phyloP scores from a whole-genome alignment of 2,329 filamentous ascomycete genomes.

The Fusarium sterilihyphosum region DNA sequence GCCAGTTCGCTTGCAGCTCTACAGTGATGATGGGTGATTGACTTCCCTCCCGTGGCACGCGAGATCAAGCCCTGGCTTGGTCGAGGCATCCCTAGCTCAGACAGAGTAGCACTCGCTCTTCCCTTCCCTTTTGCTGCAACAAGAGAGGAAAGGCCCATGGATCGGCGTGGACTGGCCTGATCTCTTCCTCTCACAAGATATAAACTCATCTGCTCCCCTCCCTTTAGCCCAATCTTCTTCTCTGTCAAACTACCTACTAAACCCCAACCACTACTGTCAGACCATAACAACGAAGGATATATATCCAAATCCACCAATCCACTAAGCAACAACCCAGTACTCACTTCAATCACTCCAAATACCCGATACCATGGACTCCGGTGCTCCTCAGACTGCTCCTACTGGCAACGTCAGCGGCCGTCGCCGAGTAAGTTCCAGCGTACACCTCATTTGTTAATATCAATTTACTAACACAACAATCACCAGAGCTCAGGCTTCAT shows the following conservation, averaged over 20 bases:
- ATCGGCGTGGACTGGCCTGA: slow-evolving; percentile 25
- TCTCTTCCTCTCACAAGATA: slow-evolving; percentile 18
- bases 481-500: slow-evolving; percentile 58
- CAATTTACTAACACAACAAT: neutral
- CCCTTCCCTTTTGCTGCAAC: slow-evolving; percentile 8
- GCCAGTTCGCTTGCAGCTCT: slow-evolving; percentile 1
- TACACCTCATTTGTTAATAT: neutral
- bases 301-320: neutral
- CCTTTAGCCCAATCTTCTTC: neutral
- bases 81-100: slow-evolving; percentile 13
- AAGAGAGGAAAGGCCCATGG: neutral
- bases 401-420: slow-evolving; percentile 37
- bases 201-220: slow-evolving; percentile 18
- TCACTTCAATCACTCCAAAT: neutral
- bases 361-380: slow-evolving; percentile 43
- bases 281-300: neutral
- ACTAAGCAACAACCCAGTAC: neutral
- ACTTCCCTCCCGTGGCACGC: slow-evolving; percentile 26
- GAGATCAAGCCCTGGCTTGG: slow-evolving; percentile 24
- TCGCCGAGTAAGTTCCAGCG: slow-evolving; percentile 41
- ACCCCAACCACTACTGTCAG: neutral
- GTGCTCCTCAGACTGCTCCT: slow-evolving; percentile 38
- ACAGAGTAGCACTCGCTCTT: slow-evolving; percentile 12
- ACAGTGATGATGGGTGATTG: slow-evolving; percentile 30
- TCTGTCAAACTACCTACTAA: neutral